These are phyloP conservation scores for Neckera pumila DNA, from an alignment of 225 moss, liverwort and hornwort species.

Conservation along the genomic window DNA sequence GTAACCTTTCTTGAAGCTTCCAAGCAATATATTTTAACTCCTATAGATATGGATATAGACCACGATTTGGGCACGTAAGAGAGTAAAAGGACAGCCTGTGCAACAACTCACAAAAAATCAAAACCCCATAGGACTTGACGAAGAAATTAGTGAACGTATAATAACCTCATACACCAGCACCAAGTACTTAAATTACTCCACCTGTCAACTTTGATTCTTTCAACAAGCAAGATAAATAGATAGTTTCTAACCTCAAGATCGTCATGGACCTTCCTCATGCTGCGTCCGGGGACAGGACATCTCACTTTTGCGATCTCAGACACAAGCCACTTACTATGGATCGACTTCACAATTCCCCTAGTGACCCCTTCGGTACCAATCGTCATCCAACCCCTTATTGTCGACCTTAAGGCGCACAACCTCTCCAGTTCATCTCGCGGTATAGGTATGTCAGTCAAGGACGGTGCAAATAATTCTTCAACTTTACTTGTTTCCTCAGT, in stretches of 20 bases:
- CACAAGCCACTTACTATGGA: slow-evolving; percentile 75
- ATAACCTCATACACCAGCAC: background rate
- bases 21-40: background rate
- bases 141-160: background rate
- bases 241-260: slow-evolving; percentile 61
- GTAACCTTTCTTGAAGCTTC: background rate
- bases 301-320: slow-evolving; percentile 82
- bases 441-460: slow-evolving; percentile 52
- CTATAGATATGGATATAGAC: background rate
- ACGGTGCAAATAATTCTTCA: slow-evolving; percentile 25
- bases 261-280: slow-evolving; percentile 69
- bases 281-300: slow-evolving; percentile 51
- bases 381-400: slow-evolving; percentile 61
- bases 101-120: background rate
- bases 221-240: background rate
- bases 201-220: background rate
- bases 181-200: background rate
- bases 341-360: slow-evolving; percentile 55
- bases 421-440: slow-evolving; percentile 75
- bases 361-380: slow-evolving; percentile 62
- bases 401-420: slow-evolving; percentile 59
- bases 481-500: slow-evolving; percentile 17
- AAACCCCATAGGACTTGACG: background rate
- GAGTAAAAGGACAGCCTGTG: background rate
- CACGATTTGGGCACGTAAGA: background rate